phyloP scores from a whole-genome alignment of 306 rosid species.

The Pterocarpus santalinus region DNA sequence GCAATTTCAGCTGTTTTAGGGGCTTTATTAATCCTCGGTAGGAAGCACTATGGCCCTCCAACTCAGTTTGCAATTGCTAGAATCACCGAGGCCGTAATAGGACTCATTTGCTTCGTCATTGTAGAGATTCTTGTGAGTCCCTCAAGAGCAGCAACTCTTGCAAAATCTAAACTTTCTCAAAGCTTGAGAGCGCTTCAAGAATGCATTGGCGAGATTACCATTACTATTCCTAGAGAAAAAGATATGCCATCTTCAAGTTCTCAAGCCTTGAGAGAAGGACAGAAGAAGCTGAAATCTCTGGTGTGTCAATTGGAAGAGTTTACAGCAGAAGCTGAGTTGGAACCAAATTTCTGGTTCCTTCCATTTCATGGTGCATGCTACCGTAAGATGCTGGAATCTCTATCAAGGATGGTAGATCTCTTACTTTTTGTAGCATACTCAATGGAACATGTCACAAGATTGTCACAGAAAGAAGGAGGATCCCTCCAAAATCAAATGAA shows the following conservation, averaged over 20 bases:
- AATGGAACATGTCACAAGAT: conserved; percentile 53
- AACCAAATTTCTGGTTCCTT: conserved; percentile 85
- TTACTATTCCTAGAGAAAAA: conserved; percentile 37
- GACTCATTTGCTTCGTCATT: conserved; percentile 64
- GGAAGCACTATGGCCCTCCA: conserved; percentile 67
- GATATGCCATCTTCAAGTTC: conserved; percentile 43
- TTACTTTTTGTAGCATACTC: conserved; percentile 54
- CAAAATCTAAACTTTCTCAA: conserved; percentile 64
- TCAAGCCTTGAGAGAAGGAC: conserved; percentile 52
- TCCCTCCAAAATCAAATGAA: conserved; percentile 43
- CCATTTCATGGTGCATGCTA: conserved; percentile 69
- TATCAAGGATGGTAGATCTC: conserved; percentile 62
- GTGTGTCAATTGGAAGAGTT: conserved; percentile 54
- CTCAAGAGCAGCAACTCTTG: conserved; percentile 73
- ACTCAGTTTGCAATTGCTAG: conserved; percentile 74
- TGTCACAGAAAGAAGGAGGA: conserved; percentile 40
- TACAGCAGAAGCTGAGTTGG: conserved; percentile 68
- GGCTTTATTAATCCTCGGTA: conserved; percentile 79
- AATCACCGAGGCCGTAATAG: conserved; percentile 71
- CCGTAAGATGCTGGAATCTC: conserved; percentile 59
- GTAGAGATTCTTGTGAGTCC: conserved; percentile 67
- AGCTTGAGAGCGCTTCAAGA: conserved; percentile 59
- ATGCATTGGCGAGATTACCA: conserved; percentile 53
- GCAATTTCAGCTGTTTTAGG: conserved; percentile 77
- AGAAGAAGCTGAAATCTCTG: conserved; percentile 55